Base-by-base conservation (phyloP, 495 filamentous ascomycete genomes). In the Penicillium manginii region DNA sequence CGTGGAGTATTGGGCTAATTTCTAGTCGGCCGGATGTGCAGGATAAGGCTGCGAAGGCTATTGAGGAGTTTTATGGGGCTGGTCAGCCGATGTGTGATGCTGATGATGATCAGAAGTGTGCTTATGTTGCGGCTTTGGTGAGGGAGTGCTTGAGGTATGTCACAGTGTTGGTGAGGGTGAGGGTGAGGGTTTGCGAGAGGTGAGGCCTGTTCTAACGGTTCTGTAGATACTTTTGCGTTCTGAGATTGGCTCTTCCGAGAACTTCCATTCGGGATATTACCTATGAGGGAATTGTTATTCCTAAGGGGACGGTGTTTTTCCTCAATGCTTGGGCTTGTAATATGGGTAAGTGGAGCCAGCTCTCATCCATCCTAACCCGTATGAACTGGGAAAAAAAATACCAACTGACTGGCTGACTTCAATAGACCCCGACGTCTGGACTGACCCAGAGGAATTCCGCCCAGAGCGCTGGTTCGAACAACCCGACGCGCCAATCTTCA, bases 301-400 rank as follows among this genome's bases (percentile, higher is more conserved):
- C 85, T 0, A 78, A 80, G 32, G 81, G 82, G 18, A 86, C 82
- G 6, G 82, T 85, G 0, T 78, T 86, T 42, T 87, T 86, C 66
- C 69, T 89, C 56, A 88, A 89, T 65, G 80, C 83, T 0, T 88
- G 84, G 85, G 83, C 83, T 9, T 87, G 85, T 57, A 88, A 87
- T 50, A 84, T 80, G 73, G 84, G 82, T 79, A 65, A 62, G 68
- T 69, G n/a, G n/a, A n/a, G n/a, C n/a, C n/a, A n/a, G n/a, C n/a
- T n/a, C n/a, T n/a, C n/a, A n/a, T n/a, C n/a, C n/a, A n/a, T n/a
- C n/a, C n/a, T n/a, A n/a, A n/a, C n/a, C n/a, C n/a, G 14, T 35
- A 35, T 8, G 9, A 35, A 35, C 1, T n/a, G 8, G 9, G 33
- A 35, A 35, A 9, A 11, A 35, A 11, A 35, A 11, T 3, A 35